Conservation (phyloP, 2,329 filamentous ascomycete genomes). For the Fusarium sp. region DNA sequence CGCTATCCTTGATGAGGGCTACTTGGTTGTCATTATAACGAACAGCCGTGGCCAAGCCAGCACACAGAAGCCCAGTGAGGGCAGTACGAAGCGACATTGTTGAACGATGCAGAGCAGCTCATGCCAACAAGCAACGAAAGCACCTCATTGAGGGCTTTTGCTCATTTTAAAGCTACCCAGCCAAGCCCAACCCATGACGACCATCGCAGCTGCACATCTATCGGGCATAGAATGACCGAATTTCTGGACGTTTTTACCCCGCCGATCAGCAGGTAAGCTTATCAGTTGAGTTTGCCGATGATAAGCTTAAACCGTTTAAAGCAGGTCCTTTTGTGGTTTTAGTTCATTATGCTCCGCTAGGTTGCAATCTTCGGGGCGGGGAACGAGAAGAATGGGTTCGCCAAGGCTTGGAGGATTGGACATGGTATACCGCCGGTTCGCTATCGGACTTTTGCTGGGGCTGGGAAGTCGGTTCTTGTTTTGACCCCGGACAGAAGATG, state of each 20-base stretch:
- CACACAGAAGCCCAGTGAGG: constrained; percentile 35
- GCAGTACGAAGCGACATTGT: constrained; percentile 23
- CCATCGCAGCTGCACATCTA: not conserved
- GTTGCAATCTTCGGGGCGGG: constrained; percentile 24
- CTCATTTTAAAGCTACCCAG: constrained; percentile 20
- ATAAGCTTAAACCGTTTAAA: constrained; percentile 36
- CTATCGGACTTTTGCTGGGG: not conserved
- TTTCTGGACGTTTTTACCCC: constrained; percentile 9
- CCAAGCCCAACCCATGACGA: not conserved
- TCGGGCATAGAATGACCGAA: not conserved
- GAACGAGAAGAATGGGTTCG: constrained; percentile 9
- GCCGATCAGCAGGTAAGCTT: constrained; percentile 29
- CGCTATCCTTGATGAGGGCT: constrained; percentile 38
- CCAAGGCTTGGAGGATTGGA: constrained; percentile 28
- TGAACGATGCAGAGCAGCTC: not conserved
- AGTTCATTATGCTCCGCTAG: constrained; percentile 2
- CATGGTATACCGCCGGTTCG: constrained; percentile 9
- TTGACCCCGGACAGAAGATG: not conserved
- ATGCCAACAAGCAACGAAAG: not conserved
- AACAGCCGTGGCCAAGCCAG: constrained; percentile 38
- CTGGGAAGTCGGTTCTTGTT: not conserved
- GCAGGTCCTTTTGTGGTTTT: constrained; percentile 28
- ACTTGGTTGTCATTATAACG: constrained; percentile 49
- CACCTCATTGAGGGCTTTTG: not conserved
- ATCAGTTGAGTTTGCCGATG: constrained; percentile 18